Evolutionary conservation across 192 early-diverging fungal species (phyloP).

Genomic region (Umbelopsis isabellina): DNA sequence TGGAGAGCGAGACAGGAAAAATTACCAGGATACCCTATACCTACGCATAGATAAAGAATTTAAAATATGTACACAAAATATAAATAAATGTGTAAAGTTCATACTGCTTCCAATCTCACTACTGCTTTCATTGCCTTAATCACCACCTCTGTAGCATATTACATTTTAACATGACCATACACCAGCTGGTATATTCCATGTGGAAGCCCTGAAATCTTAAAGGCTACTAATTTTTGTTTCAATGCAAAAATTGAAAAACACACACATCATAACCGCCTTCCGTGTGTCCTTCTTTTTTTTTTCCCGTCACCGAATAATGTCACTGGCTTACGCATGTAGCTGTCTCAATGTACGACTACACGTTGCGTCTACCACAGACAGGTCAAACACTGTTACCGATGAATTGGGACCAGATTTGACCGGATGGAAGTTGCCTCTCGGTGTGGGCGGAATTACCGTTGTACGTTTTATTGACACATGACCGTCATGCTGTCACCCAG

Average conservation of each 20-base stretch:
- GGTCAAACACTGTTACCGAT: not conserved
- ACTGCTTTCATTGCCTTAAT: too few species aligned
- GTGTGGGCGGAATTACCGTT: slow-evolving; percentile 9
- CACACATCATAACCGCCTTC: too few species aligned
- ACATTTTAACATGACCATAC: too few species aligned
- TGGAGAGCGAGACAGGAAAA: not conserved
- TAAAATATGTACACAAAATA: too few species aligned
- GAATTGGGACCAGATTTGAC: slow-evolving; percentile 10
- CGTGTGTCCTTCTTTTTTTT: not conserved
- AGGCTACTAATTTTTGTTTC: too few species aligned
- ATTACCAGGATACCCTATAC: slow-evolving; percentile 2
- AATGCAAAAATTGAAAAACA: too few species aligned
- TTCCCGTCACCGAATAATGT: not conserved
- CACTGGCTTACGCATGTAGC: slow-evolving; percentile 16
- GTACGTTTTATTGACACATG: not conserved
- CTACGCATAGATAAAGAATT: not conserved
- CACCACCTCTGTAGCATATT: too few species aligned
- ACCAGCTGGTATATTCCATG: too few species aligned
- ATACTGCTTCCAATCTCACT: too few species aligned
- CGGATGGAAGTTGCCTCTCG: slow-evolving; percentile 5
- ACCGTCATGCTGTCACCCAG: too few species aligned
- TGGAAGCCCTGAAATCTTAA: too few species aligned
- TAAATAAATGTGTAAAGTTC: too few species aligned
- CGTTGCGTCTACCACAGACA: slow-evolving; percentile 7
- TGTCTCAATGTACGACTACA: slow-evolving; percentile 11